Evolutionary conservation across 257 asterid genomes (phyloP), one percentile per base, ranked within the genome.

Genomic region (Plantago elongata): DNA sequence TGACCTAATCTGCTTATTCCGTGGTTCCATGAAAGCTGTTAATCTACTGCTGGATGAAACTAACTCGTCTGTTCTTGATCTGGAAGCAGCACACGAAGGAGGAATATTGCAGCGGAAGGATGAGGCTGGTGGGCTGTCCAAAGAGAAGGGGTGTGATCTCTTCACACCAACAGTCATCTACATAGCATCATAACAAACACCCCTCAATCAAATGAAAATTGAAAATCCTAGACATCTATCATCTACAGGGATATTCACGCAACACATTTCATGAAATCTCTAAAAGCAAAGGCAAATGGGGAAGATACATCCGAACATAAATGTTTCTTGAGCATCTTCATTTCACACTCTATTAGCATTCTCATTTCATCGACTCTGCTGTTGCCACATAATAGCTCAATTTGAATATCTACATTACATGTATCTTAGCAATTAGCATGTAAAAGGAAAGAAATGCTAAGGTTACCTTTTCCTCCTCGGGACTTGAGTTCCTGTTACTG

Each of bases 381-480:
- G 27, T 22, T 22, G 27, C 27, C 27, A 34, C 8, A 34, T 34
- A 45, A 47, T 5, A 62, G 15, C 57, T 17, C 43, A 42, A 52
- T 65, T 37, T 22, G 17, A 61, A 15, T 15, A 4, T n/a, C 8
- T 57, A 8, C 15, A 47, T 7, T 4, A 34, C 40, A 7, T 7
- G 40, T 34, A 34, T 34, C 40, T 34, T 34, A 22, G 27, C 27
- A 22, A 3, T 34, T 34, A 22, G 27, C 27, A 22, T 22, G 2
- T 22, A 22, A 22, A 42, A 51, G 13, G 9, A 27, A 38, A 44
- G 6, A 18, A 54, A 48, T 60, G 11, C 42, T 37, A 48, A 11
- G 55, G 3, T 22, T 74, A 85, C 98, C 98, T 84, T 88, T 56
- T 80, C 91, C 58, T 84, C 94, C 69, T 82, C 95, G 5, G 78